Base-by-base conservation (phyloP, 208 protist species). In the Acanthamoeba healyi region DNA sequence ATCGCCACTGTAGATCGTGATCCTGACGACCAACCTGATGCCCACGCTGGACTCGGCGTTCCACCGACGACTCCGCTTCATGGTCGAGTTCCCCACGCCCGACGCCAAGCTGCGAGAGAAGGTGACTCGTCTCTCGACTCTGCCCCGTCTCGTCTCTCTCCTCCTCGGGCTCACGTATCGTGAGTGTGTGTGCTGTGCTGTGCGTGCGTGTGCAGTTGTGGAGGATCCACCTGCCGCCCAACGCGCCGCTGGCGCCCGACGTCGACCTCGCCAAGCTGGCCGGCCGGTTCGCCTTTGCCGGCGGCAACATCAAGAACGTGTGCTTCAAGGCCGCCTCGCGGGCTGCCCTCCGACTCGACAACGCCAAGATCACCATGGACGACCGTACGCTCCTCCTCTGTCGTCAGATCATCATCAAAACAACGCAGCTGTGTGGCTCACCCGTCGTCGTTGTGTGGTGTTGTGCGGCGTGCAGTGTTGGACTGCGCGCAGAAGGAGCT, bases 241-340 rank as follows among this genome's bases (percentile, higher is more conserved):
- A 86, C 40, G 74, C 74, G 19, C 74, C 74, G 38, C 26, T 86
- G 74, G 74, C 19, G n/a, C 9, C 19, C n/a, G 74, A 86, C 42
- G 74, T 86, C 19, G 42, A 86, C 42, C 46, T 86, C 6, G 12
- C 24, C n/a, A 29, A 86, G 74, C 74, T 86, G 34, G 74, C 74
- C 42, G 24, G 34, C 2, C 19, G 42, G 12, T 86, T 86, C 32
- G 74, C 74, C 34, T 86, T 86, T 22, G 42, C 40, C n/a, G 74
- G 74, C 38, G 42, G 74, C 42, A 54, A 56, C 42, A 86, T 86
- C 74, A 86, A 86, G 74, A 86, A 86, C 74, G 34, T 44, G 7
- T 86, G 74, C 74, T 86, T 86, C 74, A 86, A 86, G 74, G 74
- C 74, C 4, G 74, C 74, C 19, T 46, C 74, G 17, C 26, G 74